Evolutionary conservation across 2,329 filamentous ascomycete species (phyloP).

Genomic region (Xylariaceae sp.): DNA sequence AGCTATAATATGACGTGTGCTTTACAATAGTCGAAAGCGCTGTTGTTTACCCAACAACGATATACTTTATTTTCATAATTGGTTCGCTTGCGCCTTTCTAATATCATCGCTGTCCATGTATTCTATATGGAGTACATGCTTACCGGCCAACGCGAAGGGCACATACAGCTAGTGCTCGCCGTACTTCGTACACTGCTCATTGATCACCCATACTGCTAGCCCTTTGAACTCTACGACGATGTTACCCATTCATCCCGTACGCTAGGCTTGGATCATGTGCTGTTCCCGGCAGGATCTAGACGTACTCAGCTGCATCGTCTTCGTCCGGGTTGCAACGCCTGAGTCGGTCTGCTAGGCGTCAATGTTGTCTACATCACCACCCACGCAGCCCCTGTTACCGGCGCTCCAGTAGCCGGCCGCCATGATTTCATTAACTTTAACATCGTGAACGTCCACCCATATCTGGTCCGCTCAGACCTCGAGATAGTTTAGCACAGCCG

Average conservation of each 20-base stretch:
- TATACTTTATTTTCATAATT: conserved; percentile 6
- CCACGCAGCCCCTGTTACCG: conserved; percentile 59
- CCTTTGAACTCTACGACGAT: conserved; percentile 48
- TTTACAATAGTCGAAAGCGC: conserved; percentile 15
- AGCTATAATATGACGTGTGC: conserved; percentile 10
- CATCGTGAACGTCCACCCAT: conserved; percentile 66
- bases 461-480: conserved; percentile 63
- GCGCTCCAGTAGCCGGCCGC: conserved; percentile 54
- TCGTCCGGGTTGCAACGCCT: conserved; percentile 55
- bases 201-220: conserved; percentile 61
- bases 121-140: conserved; percentile 72
- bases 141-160: conserved; percentile 53
- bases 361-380: conserved; percentile 68
- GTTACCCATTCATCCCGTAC: conserved; percentile 59
- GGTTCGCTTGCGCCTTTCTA: conserved; percentile 3
- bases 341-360: conserved; percentile 64
- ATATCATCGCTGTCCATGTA: conserved; percentile 49
- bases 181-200: conserved; percentile 64
- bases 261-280: conserved; percentile 52
- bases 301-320: conserved; percentile 52
- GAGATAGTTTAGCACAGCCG: too few relatives aligned
- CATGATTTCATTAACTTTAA: too few relatives aligned
- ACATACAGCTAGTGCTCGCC: conserved; percentile 55
- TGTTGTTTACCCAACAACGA: conserved; percentile 6
- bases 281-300: conserved; percentile 55